Evolutionary conservation across 129 eudicot species (phyloP), one percentile per base, ranked within the genome.

Genomic region (Cynara cardunculus): DNA sequence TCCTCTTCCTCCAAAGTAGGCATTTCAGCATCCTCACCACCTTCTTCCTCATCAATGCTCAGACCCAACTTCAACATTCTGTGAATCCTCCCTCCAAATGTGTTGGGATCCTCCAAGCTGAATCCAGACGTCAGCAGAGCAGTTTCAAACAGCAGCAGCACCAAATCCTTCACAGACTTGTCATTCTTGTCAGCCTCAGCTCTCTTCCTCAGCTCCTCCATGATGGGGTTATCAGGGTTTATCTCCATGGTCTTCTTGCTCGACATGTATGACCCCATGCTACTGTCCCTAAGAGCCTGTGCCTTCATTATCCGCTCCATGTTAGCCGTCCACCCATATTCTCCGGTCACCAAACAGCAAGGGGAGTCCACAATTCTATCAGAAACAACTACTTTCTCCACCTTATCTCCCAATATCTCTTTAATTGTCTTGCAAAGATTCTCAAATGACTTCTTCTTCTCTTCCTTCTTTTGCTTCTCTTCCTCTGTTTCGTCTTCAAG

Each of bases 221-320:
- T 91, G 69, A 94, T 94, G 0, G 95, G 87, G 73, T 94, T 94
- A 49, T 94, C 98, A 1, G 97, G 97, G 72, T 94, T 94, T 27
- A 94, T 94, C 85, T 94, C 97, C 98, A 94, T 94, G 0, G 98
- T 94, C 89, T 93, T 94, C 95, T 94, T 91, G 84, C 98, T 94
- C 0, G 95, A 89, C 98, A 94, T 91, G 86, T 94, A 94, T 0
- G 94, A 80, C 4, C 95, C 78, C 98, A 94, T 94, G 86, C 94
- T 94, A 71, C 90, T 89, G 80, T 89, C 97, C 83, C 97, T 88
- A 24, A 93, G 49, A 1, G 98, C 97, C 64, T 93, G 98, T 21
- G 98, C 98, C 88, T 93, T 93, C 97, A 89, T 93, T 9, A 93
- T 91, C 83, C 98, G 89, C 81, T 93, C 96, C 98, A 93, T 93